phyloP scores from a whole-genome alignment of 257 asterid species.

The Solanum piurae region DNA sequence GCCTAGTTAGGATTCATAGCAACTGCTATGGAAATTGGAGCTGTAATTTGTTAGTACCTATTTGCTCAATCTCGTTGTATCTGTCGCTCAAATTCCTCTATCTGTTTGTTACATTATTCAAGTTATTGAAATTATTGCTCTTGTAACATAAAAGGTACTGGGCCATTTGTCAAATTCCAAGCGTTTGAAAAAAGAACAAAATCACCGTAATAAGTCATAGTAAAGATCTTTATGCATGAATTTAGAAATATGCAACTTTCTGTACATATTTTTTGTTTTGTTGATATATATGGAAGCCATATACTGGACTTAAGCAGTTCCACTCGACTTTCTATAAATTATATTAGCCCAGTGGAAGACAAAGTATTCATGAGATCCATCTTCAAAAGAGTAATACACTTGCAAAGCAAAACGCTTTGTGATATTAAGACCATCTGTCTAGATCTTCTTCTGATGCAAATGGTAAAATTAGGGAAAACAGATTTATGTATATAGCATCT shows the following conservation, averaged over 20 bases:
- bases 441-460: background rate
- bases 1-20: background rate
- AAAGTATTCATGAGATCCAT: conserved; percentile 54
- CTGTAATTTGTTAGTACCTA: background rate
- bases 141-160: background rate
- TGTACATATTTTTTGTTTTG: background rate
- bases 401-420: background rate
- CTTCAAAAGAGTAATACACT: conserved; percentile 39
- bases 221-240: background rate
- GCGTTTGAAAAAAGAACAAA: background rate
- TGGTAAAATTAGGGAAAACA: background rate
- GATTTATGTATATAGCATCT: background rate
- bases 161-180: background rate
- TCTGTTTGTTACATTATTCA: background rate
- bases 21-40: background rate
- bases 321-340: conserved; percentile 25
- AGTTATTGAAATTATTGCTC: background rate
- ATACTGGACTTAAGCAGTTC: conserved; percentile 22
- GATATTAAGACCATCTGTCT: background rate
- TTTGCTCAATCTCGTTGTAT: background rate
- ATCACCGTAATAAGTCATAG: background rate
- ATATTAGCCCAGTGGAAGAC: conserved; percentile 34
- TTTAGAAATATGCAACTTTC: background rate
- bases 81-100: too few relatives aligned
- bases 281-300: conserved; percentile 63